phyloP scores from a whole-genome alignment of 1,139 yeast species.

The Magnusiomyces paraingens region DNA sequence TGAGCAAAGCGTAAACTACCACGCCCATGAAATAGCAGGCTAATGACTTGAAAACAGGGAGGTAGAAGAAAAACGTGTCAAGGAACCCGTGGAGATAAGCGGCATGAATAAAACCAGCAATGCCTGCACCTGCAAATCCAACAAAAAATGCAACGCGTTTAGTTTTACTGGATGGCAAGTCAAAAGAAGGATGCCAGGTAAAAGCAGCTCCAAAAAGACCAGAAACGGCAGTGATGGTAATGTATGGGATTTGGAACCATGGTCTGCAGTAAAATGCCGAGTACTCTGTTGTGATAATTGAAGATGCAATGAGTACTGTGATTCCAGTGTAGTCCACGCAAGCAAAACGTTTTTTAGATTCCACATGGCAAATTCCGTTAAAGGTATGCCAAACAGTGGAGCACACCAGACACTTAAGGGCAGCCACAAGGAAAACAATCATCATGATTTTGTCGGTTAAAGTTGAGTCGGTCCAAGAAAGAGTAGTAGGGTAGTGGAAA shows the following conservation, averaged over 20 bases:
- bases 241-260: slow-evolving; percentile 42
- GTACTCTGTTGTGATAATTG: slow-evolving; percentile 80
- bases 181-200: slow-evolving; percentile 90
- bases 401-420: slow-evolving; percentile 67
- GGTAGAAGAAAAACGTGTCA: slow-evolving; percentile 46
- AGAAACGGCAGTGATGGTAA: slow-evolving; percentile 54
- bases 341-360: slow-evolving; percentile 67
- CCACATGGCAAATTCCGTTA: slow-evolving; percentile 63
- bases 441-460: slow-evolving; percentile 48
- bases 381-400: slow-evolving; percentile 92
- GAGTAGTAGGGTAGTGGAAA: slow-evolving; percentile 52
- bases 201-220: slow-evolving; percentile 69
- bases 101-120: slow-evolving; percentile 54
- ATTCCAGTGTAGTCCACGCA: slow-evolving; percentile 96
- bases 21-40: slow-evolving; percentile 78
- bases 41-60: slow-evolving; percentile 61
- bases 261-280: slow-evolving; percentile 65
- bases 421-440: slow-evolving; percentile 61
- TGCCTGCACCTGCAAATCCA: slow-evolving; percentile 71
- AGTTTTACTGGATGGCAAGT: slow-evolving; percentile 75
- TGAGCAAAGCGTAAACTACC: slow-evolving; percentile 75
- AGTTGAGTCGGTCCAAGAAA: slow-evolving; percentile 39
- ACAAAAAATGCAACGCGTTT: slow-evolving; percentile 79
- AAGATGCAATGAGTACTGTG: slow-evolving; percentile 83
- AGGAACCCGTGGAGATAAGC: slow-evolving; percentile 51